Percentiles rank a stretch among this genome's conserved stretches.
Evolutionary conservation across 1,139 yeast species (phyloP).

Genomic region (Pichia kudriavzevii): DNA sequence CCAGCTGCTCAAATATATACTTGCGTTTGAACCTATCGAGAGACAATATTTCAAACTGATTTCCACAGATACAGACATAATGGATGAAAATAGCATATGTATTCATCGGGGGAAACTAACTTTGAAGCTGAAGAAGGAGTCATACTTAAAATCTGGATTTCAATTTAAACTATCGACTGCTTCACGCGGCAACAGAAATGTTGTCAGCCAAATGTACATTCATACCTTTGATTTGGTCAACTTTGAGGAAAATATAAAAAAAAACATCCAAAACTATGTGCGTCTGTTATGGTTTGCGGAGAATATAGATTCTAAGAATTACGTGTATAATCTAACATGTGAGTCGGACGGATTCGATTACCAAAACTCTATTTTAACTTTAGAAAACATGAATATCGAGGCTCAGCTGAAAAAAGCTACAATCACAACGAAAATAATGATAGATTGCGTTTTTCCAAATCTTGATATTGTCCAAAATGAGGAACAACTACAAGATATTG

Average conservation of each 20-base stretch:
- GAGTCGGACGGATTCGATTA: background rate
- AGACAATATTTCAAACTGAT: conserved; percentile 10
- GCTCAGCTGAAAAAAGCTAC: background rate
- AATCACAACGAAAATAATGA: background rate
- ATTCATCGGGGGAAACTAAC: conserved; percentile 26
- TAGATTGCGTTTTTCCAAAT: conserved; percentile 15
- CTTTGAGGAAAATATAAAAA: conserved; percentile 10
- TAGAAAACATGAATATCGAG: background rate
- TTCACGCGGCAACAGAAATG: conserved; percentile 22
- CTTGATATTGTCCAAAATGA: conserved; percentile 16
- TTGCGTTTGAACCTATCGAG: background rate
- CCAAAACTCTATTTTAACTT: background rate
- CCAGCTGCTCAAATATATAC: conserved; percentile 3
- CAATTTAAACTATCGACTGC: conserved; percentile 20
- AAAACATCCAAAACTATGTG: conserved; percentile 23
- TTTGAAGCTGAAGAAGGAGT: conserved; percentile 27
- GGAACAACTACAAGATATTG: conserved; percentile 17
- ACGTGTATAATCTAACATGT: conserved; percentile 9
- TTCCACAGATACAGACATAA: conserved; percentile 19
- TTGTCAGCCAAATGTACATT: conserved; percentile 18
- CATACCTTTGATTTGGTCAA: conserved; percentile 17
- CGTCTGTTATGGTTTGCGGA: conserved; percentile 35
- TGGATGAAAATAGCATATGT: conserved; percentile 30
- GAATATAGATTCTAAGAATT: conserved; percentile 17
- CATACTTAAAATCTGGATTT: conserved; percentile 30